Percentiles rank a stretch among this genome's conserved stretches.
These are phyloP conservation scores for Mesembryanthemum crystallinum DNA, from an alignment of 148 eudicot species.

Conservation along the genomic window DNA sequence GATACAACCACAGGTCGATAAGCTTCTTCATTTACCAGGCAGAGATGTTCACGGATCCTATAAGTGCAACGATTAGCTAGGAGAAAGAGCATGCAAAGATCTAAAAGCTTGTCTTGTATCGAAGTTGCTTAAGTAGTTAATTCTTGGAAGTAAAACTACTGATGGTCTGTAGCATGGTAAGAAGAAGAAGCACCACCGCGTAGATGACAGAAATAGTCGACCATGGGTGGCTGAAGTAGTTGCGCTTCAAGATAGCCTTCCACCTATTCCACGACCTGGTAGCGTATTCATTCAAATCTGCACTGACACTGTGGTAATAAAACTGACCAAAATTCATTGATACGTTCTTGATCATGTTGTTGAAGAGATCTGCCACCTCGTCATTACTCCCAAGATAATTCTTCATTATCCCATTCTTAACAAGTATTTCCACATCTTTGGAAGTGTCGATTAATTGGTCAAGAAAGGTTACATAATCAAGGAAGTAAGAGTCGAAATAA, in stretches of 20 bases:
- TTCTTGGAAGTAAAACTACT: too few relatives aligned
- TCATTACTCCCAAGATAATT: conserved; percentile 23
- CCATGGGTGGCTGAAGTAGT: conserved; percentile 28
- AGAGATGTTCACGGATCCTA: not conserved
- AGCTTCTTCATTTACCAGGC: not conserved
- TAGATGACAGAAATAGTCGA: conserved; percentile 11
- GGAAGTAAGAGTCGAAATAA: conserved; percentile 25
- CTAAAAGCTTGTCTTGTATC: not conserved
- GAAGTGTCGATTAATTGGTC: conserved; percentile 24
- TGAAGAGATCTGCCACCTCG: conserved; percentile 24
- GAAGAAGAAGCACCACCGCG: not conserved
- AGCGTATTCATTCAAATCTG: conserved; percentile 16
- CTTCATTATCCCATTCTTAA: conserved; percentile 24
- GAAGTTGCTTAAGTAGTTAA: too few relatives aligned
- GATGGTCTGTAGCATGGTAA: too few relatives aligned
- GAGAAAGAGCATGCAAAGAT: not conserved
- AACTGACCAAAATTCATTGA: not conserved
- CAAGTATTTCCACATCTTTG: conserved; percentile 24
- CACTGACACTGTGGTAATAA: not conserved
- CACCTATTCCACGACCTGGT: conserved; percentile 6
- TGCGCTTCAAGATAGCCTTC: conserved; percentile 9
- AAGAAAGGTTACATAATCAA: conserved; percentile 24
- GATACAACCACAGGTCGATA: conserved; percentile 5
- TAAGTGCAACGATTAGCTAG: not conserved
- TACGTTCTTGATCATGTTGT: conserved; percentile 2